phyloP scores from a whole-genome alignment of 2,329 filamentous ascomycete genomes.

The Hypomyces rosellus region DNA sequence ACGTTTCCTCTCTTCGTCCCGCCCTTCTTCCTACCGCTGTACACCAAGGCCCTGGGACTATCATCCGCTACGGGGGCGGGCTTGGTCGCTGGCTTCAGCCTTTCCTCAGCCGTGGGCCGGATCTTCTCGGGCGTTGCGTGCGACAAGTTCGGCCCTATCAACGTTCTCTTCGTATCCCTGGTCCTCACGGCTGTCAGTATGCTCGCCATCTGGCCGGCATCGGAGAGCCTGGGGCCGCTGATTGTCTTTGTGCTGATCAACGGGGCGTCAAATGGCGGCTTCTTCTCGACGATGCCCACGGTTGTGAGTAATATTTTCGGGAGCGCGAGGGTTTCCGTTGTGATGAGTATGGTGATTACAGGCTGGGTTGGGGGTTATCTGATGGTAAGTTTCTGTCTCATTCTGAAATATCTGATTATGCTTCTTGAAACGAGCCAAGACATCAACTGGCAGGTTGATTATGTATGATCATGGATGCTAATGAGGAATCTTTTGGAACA shows the following conservation, averaged over 20 bases:
- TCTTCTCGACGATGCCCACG: conserved; percentile 59
- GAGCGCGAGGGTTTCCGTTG: conserved; percentile 45
- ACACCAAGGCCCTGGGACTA: conserved; percentile 48
- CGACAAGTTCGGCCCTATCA: conserved; percentile 49
- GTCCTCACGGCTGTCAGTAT: conserved; percentile 50
- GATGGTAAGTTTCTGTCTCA: conserved; percentile 36
- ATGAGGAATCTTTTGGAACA: conserved; percentile 13
- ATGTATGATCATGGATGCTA: too few species aligned
- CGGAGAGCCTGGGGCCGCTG: conserved; percentile 46
- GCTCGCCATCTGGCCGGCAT: conserved; percentile 55
- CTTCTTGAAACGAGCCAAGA: too few species aligned
- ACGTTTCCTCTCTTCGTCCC: conserved; percentile 57
- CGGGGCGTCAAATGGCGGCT: conserved; percentile 54
- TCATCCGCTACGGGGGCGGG: conserved; percentile 47
- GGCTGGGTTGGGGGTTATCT: conserved; percentile 57
- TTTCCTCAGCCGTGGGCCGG: conserved; percentile 52
- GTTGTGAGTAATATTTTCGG: conserved; percentile 56
- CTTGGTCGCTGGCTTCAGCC: conserved; percentile 55
- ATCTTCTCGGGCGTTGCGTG: conserved; percentile 47
- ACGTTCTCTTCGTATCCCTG: conserved; percentile 46
- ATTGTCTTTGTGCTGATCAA: conserved; percentile 54
- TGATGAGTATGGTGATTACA: conserved; percentile 56
- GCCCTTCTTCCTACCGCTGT: conserved; percentile 55
- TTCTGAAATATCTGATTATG: too few species aligned
- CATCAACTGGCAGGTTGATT: too few species aligned